Percentiles rank a stretch among this genome's conserved stretches.
Conservation (phyloP, 768 basidiomycete genomes). For the Ramaria sp. region DNA sequence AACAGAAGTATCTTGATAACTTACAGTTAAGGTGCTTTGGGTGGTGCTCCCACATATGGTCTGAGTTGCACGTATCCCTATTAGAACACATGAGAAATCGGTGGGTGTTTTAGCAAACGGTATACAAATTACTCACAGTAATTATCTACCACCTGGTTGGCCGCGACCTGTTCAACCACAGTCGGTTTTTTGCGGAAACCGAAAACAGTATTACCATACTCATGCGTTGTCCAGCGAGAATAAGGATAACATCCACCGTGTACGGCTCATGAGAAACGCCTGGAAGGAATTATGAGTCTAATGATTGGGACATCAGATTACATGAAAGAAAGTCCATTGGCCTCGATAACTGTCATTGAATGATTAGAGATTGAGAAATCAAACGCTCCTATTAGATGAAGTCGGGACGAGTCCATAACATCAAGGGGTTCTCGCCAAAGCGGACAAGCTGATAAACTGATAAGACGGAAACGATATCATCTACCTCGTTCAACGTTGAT, state of each 20-base stretch:
- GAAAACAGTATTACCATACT: not conserved
- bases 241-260: not conserved
- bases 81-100: not conserved
- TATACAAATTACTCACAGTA: constrained; percentile 6
- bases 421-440: too few species aligned
- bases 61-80: constrained; percentile 9
- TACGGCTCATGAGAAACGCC: not conserved
- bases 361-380: constrained; percentile 29
- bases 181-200: not conserved
- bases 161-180: constrained; percentile 11
- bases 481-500: constrained; percentile 28
- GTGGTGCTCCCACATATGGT: not conserved
- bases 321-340: constrained; percentile 11
- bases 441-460: not conserved
- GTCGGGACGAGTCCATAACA: too few species aligned
- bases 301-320: too few species aligned
- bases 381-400: constrained; percentile 16
- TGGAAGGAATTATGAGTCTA: not conserved
- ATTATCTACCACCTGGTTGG: constrained; percentile 14
- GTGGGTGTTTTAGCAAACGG: not conserved
- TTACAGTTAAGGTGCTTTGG: not conserved
- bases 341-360: constrained; percentile 20
- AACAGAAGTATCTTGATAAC: not conserved
- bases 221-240: constrained; percentile 18
- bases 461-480: constrained; percentile 7